phyloP scores from a whole-genome alignment of 139 green algal genomes.

The Closterium sp. region DNA sequence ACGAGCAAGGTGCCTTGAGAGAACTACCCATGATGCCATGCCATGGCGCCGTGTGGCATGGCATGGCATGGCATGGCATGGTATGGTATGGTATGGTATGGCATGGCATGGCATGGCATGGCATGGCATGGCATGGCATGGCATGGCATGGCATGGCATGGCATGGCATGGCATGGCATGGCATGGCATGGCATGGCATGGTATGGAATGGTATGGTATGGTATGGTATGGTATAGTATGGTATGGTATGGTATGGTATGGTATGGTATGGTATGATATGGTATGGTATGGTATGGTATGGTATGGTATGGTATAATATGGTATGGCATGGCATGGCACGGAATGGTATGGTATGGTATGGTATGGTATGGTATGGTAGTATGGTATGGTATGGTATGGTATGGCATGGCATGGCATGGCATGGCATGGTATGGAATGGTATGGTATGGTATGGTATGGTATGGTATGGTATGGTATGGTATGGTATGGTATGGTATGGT shows the following conservation, averaged over 20 bases:
- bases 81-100: neutral
- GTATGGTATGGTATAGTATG: neutral
- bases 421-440: conserved; percentile 17
- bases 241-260: neutral
- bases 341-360: neutral
- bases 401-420: neutral
- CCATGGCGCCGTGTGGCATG: neutral
- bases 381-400: conserved; percentile 20
- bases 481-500: conserved; percentile 26
- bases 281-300: conserved; percentile 5
- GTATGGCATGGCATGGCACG: conserved; percentile 16
- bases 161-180: neutral
- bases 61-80: conserved; percentile 6
- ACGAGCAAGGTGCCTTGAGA: neutral
- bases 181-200: neutral
- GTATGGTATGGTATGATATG: neutral
- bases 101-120: neutral
- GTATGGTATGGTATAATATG: conserved; percentile 8
- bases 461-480: conserved; percentile 26
- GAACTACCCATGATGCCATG: too few relatives aligned
- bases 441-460: conserved; percentile 26
- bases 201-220: neutral
- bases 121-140: neutral
- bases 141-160: conserved; percentile 2
- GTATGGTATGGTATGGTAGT: neutral